Base-by-base conservation (phyloP, 164 flowering plant species). In the Tinospora cordifolia region DNA sequence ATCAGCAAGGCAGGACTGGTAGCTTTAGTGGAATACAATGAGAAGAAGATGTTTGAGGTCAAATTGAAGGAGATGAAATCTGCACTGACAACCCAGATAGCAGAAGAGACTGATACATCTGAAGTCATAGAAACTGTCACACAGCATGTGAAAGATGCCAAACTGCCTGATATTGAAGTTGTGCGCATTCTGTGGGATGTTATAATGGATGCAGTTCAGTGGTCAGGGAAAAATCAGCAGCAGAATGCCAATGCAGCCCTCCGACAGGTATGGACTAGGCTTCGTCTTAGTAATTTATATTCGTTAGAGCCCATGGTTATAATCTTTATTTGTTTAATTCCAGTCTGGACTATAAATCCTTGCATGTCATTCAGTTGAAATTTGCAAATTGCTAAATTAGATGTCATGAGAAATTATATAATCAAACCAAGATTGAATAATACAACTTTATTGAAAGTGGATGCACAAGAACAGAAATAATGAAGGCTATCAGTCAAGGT, bases 181-280 rank as follows among this genome's bases (percentile, higher is more conserved):
- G 95, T 92, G 63, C 79, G 96, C 36, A 83, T 94, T 70, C 76
- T 92, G 59, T 94, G 98, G 98, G 98, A 92, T 83, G 90, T 90
- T 14, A 51, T 92, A 69, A 94, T 94, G 98, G 98, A 94, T 82
- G 90, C 97, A 71, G 95, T 94, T 77, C 97, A 89, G 81, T 94
- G 98, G 98, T 94, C 98, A 68, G 97, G 97, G 27, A 94, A 94
- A 83, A 94, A 94, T 68, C 98, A 94, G 82, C 98, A 94, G 82
- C 98, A 94, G 82, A 94, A 94, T 84, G 96, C 97, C 60, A 94
- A 94, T 83, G 34, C 90, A 36, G 98, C 95, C 58, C 79, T 94
- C 27, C 95, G 97, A 27, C 96, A 91, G 90, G 98, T 91, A 74
- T 69, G 17, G 10, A 34, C 25, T 46, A 19, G 44, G 59, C 39